Base-by-base conservation (phyloP, 352 stramenopile species). In the Phytophthora ohioensis region DNA sequence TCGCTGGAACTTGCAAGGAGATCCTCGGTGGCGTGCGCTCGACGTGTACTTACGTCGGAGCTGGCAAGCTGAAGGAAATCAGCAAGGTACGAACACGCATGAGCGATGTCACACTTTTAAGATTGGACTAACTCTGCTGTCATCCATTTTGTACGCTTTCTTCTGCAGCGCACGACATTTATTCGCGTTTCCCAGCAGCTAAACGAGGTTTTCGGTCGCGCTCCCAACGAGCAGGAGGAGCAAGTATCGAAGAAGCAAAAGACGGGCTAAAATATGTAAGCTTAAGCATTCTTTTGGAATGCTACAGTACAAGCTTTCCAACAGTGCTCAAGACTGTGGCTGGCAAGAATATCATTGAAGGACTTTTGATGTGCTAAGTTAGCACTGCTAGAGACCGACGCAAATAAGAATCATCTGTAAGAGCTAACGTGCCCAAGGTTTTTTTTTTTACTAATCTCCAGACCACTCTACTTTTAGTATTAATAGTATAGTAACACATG, bases 21-120 rank as follows among this genome's bases (percentile, higher is more conserved):
- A 96, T 98, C 36, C 83, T 98, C 12, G 94, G 94, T 10, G 94
- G 94, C n/a, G 80, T 98, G 52, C 88, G 94, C 17, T 97, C 90
- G 7, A 93, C 92, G 2, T 98, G 94, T 73, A 98, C 94, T 38
- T 98, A 98, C 73, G 93, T 98, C 2, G 94, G 94, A 11, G 94
- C 94, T 3, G 76, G 74, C 55, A 81, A 91, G 56, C 73, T 98
- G 31, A 97, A 97, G 73, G 91, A 98, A 67, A 84, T 98, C 31
- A 94, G 91, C 76, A 98, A 98, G 81, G 81, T 89, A 67, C 31
- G 62, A 34, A 34, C 8, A 9, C 49, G 17, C 6, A 10, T 53
- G 55, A 2, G 5, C 5, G 7, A 35, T 35, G 3, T 15, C 12
- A 6, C 10, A 3, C 46, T 17, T 31, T 12, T 45, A 47, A 27